Evolutionary conservation across 805 yeast genomes (phyloP).

Genomic region (Sugiyamaella floridensis): DNA sequence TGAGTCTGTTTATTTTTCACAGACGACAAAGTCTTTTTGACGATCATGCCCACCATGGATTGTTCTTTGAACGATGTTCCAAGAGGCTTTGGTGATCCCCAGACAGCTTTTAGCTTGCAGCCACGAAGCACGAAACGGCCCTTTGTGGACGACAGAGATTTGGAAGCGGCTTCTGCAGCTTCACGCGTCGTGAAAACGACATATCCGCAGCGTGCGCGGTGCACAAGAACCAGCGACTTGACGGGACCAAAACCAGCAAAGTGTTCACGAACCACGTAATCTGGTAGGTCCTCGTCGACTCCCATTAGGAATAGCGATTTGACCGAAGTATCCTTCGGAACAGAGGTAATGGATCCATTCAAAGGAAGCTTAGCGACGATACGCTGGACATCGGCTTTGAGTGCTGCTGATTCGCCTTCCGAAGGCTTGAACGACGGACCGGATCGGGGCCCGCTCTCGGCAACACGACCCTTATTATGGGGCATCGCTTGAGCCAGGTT

Average conservation of each 20-base stretch:
- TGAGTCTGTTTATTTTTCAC: neutral
- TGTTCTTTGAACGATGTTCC: slow-evolving; percentile 22
- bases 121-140: slow-evolving; percentile 28
- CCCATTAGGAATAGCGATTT: slow-evolving; percentile 72
- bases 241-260: slow-evolving; percentile 44
- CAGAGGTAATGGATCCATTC: slow-evolving; percentile 43
- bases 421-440: slow-evolving; percentile 9
- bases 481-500: slow-evolving; percentile 37
- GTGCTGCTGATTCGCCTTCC: slow-evolving; percentile 8
- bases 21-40: slow-evolving; percentile 13
- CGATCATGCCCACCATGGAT: slow-evolving; percentile 17
- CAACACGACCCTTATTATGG: slow-evolving; percentile 10
- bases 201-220: slow-evolving; percentile 58
- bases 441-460: slow-evolving; percentile 1
- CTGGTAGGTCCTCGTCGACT: slow-evolving; percentile 57
- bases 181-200: slow-evolving; percentile 44
- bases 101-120: slow-evolving; percentile 23
- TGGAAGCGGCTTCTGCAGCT: slow-evolving; percentile 43
- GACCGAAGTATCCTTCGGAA: slow-evolving; percentile 38
- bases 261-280: slow-evolving; percentile 47
- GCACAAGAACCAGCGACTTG: slow-evolving; percentile 45
- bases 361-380: slow-evolving; percentile 59
- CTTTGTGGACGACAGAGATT: slow-evolving; percentile 4
- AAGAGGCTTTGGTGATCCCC: slow-evolving; percentile 26
- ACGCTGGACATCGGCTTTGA: slow-evolving; percentile 42